A percentile compares a stretch with the other conserved stretches of the same genome.
Conservation (phyloP, 2,329 filamentous ascomycete species). For the Verticillium nubilum region DNA sequence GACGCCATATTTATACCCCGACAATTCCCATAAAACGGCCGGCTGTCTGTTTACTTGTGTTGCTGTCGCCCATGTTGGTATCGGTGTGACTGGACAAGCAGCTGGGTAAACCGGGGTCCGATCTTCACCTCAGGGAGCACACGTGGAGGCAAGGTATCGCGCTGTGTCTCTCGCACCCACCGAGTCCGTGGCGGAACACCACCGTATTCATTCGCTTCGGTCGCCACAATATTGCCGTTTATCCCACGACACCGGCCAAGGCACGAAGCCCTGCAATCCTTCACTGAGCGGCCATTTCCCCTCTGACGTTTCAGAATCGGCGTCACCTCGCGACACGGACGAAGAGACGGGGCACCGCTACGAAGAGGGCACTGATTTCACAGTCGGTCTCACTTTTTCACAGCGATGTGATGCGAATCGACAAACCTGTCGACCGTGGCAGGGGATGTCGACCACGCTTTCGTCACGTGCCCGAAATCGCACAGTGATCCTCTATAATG, state of each 20-base stretch:
- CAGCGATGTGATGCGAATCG: not conserved
- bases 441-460: slow-evolving; percentile 47
- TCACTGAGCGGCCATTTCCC: slow-evolving; percentile 49
- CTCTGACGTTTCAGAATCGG: not conserved
- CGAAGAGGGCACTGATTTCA: slow-evolving; percentile 37
- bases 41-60: slow-evolving; percentile 80
- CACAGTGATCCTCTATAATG: slow-evolving; percentile 55
- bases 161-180: slow-evolving; percentile 25
- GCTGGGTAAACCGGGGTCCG: slow-evolving; percentile 36
- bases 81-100: slow-evolving; percentile 61
- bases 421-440: slow-evolving; percentile 38
- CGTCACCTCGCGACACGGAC: slow-evolving; percentile 4
- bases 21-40: slow-evolving; percentile 82
- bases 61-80: slow-evolving; percentile 61
- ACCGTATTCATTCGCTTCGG: not conserved
- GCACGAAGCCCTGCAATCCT: slow-evolving; percentile 63
- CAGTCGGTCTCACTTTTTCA: slow-evolving; percentile 35
- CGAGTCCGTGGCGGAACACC: not conserved
- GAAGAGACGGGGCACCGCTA: slow-evolving; percentile 41
- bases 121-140: slow-evolving; percentile 37
- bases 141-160: not conserved
- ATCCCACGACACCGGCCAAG: slow-evolving; percentile 69
- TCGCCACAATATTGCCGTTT: slow-evolving; percentile 38
- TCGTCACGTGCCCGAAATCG: slow-evolving; percentile 52
- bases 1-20: slow-evolving; percentile 80